A percentile compares a stretch with the other conserved stretches of the same genome.
These are phyloP conservation scores for Pistacia integerrima DNA, from an alignment of 345 rosid species.

Conservation along the genomic window DNA sequence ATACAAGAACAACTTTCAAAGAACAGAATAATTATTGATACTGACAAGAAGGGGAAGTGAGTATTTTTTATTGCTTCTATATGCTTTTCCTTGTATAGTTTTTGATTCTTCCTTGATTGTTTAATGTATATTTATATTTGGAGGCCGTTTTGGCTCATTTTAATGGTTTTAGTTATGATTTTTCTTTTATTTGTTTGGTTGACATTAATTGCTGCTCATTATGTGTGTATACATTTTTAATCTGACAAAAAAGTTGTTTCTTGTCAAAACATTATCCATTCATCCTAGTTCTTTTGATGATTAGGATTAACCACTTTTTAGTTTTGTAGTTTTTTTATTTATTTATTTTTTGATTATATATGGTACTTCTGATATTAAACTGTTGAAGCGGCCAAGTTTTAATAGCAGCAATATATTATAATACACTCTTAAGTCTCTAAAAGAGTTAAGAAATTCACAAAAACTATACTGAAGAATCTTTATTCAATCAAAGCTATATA, in stretches of 20 bases:
- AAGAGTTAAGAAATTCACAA: no score
- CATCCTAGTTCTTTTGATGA: background rate
- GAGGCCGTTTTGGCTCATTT: background rate
- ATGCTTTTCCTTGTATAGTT: background rate
- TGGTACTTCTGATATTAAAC: background rate
- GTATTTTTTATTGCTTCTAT: constrained; percentile 36
- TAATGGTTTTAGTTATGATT: background rate
- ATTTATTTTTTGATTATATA: background rate
- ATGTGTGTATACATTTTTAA: no score
- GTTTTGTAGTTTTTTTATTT: background rate
- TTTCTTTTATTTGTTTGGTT: no score
- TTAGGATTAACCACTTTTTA: background rate
- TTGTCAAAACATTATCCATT: no score
- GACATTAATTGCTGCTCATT: no score
- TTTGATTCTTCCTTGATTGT: background rate
- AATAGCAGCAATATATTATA: no score
- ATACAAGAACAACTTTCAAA: constrained; percentile 97
- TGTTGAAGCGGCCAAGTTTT: no score
- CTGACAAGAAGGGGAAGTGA: constrained; percentile 93
- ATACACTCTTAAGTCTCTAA: no score
- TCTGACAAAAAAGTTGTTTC: background rate
- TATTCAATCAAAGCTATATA: no score
- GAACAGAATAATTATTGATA: constrained; percentile 89
- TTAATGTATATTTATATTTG: background rate
- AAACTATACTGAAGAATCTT: no score